A percentile compares a stretch with the other conserved stretches of the same genome.
Evolutionary conservation across 371 early-diverging fungal species (phyloP).

Genomic region (Mortierella sp.): DNA sequence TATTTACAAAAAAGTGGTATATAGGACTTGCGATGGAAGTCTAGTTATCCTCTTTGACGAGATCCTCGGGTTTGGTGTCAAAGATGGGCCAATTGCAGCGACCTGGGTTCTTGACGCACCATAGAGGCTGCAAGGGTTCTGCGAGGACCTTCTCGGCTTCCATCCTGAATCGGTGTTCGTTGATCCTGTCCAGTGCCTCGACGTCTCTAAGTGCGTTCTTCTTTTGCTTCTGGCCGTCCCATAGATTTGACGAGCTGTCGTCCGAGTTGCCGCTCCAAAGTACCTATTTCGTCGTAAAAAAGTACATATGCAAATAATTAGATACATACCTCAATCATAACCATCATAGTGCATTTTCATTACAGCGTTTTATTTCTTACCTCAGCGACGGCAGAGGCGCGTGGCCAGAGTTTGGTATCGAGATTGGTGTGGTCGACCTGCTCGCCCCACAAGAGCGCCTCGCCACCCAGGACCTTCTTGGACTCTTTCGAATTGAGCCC

Average conservation of each 20-base stretch:
- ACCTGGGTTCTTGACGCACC: slow-evolving; percentile 78
- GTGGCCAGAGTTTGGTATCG: slow-evolving; percentile 80
- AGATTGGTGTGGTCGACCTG: slow-evolving; percentile 75
- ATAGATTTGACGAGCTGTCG: slow-evolving; percentile 37
- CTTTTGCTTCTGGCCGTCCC: slow-evolving; percentile 39
- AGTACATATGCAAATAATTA: not conserved
- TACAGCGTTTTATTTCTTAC: no score
- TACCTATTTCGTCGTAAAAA: slow-evolving; percentile 13
- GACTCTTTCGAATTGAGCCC: slow-evolving; percentile 63
- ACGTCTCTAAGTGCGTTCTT: slow-evolving; percentile 64
- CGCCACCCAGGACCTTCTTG: slow-evolving; percentile 63
- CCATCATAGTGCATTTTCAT: no score
- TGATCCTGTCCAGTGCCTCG: slow-evolving; percentile 76
- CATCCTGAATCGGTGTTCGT: slow-evolving; percentile 79
- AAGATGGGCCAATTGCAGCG: slow-evolving; percentile 60
- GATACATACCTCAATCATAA: not conserved
- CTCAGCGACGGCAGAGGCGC: slow-evolving; percentile 80
- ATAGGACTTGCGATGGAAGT: not conserved
- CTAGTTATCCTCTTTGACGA: slow-evolving; percentile 16
- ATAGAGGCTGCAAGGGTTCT: slow-evolving; percentile 79
- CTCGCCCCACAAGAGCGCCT: slow-evolving; percentile 76
- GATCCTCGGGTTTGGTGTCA: slow-evolving; percentile 26
- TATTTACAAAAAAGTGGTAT: not conserved
- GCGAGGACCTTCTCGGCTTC: slow-evolving; percentile 75
- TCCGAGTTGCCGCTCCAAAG: slow-evolving; percentile 80